phyloP scores from a whole-genome alignment of 805 yeast species.

The Candida multigemmis region DNA sequence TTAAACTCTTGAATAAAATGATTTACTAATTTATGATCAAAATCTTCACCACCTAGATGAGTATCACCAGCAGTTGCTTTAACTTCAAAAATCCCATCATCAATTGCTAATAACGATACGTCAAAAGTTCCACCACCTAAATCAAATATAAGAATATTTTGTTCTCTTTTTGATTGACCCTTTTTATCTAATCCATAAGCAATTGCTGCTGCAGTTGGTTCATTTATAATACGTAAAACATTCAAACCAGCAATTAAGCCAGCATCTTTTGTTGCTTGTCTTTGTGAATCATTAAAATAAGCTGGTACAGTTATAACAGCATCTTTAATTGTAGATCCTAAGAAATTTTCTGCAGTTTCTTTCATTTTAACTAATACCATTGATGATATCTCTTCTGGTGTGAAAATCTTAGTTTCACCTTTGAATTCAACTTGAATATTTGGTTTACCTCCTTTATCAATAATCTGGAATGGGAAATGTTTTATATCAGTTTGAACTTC shows the following conservation, averaged over 20 bases:
- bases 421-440: conserved; percentile 78
- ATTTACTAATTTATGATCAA: conserved; percentile 80
- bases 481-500: conserved; percentile 74
- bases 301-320: conserved; percentile 38
- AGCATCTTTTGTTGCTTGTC: conserved; percentile 37
- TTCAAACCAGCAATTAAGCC: conserved; percentile 39
- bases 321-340: conserved; percentile 68
- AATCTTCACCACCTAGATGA: conserved; percentile 96
- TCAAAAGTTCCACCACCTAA: conserved; percentile 98
- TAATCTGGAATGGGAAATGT: conserved; percentile 82
- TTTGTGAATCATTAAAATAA: conserved; percentile 34
- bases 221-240: conserved; percentile 34
- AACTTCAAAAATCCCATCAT: conserved; percentile 88
- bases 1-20: conserved; percentile 89
- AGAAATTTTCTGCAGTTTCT: conserved; percentile 85
- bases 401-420: conserved; percentile 78
- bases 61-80: conserved; percentile 95
- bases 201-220: conserved; percentile 38
- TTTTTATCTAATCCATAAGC: conserved; percentile 44
- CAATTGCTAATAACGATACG: conserved; percentile 81
- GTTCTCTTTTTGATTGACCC: conserved; percentile 48
- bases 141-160: conserved; percentile 86
- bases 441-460: conserved; percentile 79
- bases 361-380: conserved; percentile 91
- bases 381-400: conserved; percentile 92